Conservation (phyloP, 495 filamentous ascomycete species). For the Immersiella caudata region DNA sequence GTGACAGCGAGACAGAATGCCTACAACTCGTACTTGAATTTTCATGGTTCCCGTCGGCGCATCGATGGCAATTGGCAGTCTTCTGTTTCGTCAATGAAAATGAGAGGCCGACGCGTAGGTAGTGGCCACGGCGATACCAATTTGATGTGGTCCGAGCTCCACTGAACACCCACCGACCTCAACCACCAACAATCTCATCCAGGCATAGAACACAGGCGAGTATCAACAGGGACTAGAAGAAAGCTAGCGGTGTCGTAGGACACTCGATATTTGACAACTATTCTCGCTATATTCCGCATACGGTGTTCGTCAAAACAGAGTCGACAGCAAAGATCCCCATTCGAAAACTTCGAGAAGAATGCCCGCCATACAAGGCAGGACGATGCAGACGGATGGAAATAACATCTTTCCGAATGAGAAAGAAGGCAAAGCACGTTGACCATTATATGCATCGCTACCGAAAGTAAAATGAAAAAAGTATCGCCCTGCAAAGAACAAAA, state of each 20-base stretch:
- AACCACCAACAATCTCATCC: neutral
- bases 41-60: neutral
- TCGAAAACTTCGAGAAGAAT: too few species aligned
- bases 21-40: neutral
- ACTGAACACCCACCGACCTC: neutral
- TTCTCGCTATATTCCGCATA: too few species aligned
- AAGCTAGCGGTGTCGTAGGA: too few species aligned
- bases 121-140: neutral
- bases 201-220: neutral
- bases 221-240: neutral
- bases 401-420: too few species aligned
- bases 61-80: neutral
- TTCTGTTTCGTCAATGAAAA: neutral
- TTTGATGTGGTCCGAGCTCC: constrained; percentile 1
- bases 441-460: neutral
- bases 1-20: constrained; percentile 1
- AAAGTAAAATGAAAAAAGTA: neutral
- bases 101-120: neutral
- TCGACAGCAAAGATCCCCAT: too few species aligned
- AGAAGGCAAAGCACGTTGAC: neutral
- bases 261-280: too few species aligned
- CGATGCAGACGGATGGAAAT: too few species aligned
- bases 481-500: neutral
- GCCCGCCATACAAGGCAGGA: too few species aligned
- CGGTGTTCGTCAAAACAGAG: too few species aligned